phyloP scores from a whole-genome alignment of 306 rosid species.

The Rosa chinensis region DNA sequence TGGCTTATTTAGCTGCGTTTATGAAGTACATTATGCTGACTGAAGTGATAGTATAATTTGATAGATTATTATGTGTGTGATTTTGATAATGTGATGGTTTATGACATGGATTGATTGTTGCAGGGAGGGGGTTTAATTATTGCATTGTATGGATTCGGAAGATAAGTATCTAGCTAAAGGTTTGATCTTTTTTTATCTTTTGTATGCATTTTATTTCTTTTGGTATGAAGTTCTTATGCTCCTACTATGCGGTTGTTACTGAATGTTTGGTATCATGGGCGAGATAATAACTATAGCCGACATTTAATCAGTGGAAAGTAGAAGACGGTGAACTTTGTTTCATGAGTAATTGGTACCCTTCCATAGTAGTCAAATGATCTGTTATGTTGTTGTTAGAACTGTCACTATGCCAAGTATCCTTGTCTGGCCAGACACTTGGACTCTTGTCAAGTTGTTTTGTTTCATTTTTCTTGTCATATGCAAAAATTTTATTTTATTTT shows the following conservation, averaged over 20 bases:
- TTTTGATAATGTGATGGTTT: background rate
- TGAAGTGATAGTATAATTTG: background rate
- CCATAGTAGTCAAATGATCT: background rate
- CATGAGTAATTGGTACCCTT: background rate
- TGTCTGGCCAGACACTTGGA: conserved; percentile 1
- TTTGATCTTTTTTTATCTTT: conserved; percentile 30
- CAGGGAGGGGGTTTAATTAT: conserved; percentile 38
- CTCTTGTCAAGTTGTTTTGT: background rate
- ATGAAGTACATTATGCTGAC: conserved; percentile 33
- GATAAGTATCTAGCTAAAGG: conserved; percentile 69
- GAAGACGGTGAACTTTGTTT: background rate
- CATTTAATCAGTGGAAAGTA: background rate
- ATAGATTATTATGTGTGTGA: background rate
- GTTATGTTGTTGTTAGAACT: background rate
- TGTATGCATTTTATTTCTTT: background rate
- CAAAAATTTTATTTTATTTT: background rate
- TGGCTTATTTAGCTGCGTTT: conserved; percentile 13
- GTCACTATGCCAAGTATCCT: background rate
- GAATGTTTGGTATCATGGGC: background rate
- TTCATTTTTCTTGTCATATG: background rate
- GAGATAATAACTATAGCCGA: background rate
- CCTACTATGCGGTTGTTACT: background rate
- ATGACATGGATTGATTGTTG: conserved; percentile 24
- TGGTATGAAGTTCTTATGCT: background rate
- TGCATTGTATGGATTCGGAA: conserved; percentile 57